A percentile compares a stretch with the other conserved stretches of the same genome.
phyloP scores from a whole-genome alignment of 495 filamentous ascomycete species.

The Hypoxylon perforatum region DNA sequence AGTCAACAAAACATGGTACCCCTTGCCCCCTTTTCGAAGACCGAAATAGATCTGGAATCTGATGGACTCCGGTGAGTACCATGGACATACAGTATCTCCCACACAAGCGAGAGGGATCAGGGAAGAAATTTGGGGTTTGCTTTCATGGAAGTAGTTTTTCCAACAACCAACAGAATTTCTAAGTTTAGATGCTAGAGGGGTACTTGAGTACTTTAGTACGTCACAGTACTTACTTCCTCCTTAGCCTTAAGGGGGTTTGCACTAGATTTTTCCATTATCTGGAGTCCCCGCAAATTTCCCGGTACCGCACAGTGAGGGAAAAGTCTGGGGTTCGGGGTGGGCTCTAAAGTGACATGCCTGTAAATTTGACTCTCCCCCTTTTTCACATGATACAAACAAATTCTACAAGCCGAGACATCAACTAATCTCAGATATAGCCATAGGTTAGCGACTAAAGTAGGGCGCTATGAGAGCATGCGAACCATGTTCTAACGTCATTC shows the following conservation, averaged over 20 bases:
- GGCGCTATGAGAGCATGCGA: neutral
- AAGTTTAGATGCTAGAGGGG: constrained; percentile 26
- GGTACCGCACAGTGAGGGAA: constrained; percentile 27
- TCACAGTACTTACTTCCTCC: too few species aligned
- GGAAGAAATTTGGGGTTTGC: constrained; percentile 15
- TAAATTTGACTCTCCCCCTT: too few species aligned
- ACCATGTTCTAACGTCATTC: constrained; percentile 26
- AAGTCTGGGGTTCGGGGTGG: constrained; percentile 27
- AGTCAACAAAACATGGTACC: constrained; percentile 6
- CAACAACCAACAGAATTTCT: constrained; percentile 26
- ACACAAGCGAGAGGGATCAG: constrained; percentile 4
- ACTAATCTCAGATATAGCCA: too few species aligned
- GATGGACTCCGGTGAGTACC: constrained; percentile 14
- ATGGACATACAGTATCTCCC: neutral
- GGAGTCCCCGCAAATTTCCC: constrained; percentile 39
- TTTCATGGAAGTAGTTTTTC: constrained; percentile 7
- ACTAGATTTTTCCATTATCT: constrained; percentile 3
- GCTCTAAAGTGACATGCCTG: too few species aligned
- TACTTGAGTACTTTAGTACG: neutral
- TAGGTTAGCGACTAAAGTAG: too few species aligned
- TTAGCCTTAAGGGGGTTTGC: constrained; percentile 14
- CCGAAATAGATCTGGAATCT: constrained; percentile 14
- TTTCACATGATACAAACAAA: constrained; percentile 16
- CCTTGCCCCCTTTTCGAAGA: constrained; percentile 4
- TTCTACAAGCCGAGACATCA: too few species aligned